A percentile compares a stretch with the other conserved stretches of the same genome.
Evolutionary conservation across 352 stramenopile species (phyloP).

Genomic region (Pythium oligandrum): DNA sequence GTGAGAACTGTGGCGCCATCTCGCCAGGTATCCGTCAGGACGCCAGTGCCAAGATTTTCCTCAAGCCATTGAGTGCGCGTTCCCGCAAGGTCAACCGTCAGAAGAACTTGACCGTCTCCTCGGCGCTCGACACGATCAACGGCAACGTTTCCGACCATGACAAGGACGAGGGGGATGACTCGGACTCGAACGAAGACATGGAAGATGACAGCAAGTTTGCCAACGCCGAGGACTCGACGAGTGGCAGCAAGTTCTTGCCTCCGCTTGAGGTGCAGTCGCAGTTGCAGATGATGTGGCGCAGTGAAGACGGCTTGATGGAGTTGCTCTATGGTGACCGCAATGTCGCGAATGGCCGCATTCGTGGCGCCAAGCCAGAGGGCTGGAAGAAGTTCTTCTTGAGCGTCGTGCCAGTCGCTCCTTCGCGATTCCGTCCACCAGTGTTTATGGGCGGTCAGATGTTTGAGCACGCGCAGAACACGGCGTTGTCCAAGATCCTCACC

Average conservation of each 20-base stretch:
- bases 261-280: slow-evolving; percentile 95
- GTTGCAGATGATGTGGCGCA: slow-evolving; percentile 93
- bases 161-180: slow-evolving; percentile 44
- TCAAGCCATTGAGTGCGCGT: slow-evolving; percentile 80
- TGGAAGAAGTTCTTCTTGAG: slow-evolving; percentile 96
- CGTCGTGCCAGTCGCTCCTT: slow-evolving; percentile 95
- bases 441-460: slow-evolving; percentile 94
- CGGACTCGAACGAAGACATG: slow-evolving; percentile 77
- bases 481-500: slow-evolving; percentile 93
- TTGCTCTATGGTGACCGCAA: slow-evolving; percentile 89
- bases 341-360: slow-evolving; percentile 55
- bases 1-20: slow-evolving; percentile 96
- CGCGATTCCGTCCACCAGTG: slow-evolving; percentile 97
- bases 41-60: slow-evolving; percentile 97
- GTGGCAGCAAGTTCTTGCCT: slow-evolving; percentile 92
- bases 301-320: slow-evolving; percentile 90
- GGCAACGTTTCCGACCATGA: slow-evolving; percentile 60
- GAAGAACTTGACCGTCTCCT: slow-evolving; percentile 79
- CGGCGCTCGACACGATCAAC: slow-evolving; percentile 76
- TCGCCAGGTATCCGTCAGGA: slow-evolving; percentile 96
- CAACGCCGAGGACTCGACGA: slow-evolving; percentile 54
- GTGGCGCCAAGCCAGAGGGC: slow-evolving; percentile 52
- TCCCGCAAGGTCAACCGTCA: slow-evolving; percentile 79
- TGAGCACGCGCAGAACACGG: slow-evolving; percentile 97
- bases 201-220: slow-evolving; percentile 35